Evolutionary conservation across 805 yeast species (phyloP), one percentile per base, ranked within the genome.

Genomic region (Candida montana): DNA sequence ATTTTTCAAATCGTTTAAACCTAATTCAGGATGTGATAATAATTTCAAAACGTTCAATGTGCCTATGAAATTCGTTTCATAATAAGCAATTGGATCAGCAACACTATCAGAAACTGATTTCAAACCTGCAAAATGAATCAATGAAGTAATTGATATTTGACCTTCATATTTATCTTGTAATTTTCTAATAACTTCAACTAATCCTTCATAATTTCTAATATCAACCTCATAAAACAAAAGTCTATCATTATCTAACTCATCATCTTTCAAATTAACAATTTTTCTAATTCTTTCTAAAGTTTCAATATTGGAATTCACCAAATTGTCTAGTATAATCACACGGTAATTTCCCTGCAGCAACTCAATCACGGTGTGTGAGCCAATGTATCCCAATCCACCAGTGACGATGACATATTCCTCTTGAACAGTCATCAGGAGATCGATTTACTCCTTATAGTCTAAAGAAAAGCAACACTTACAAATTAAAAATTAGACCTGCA

Each of bases 361-460:
- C 52, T 77, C 83, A 36, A 79, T 76, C 15, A 74, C 85, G 1
- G 91, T 81, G 58, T 85, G 93, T 9, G 91, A 81, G 20, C 93
- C 95, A 54, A 86, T 83, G 63, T 85, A 85, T 17, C 95, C 93
- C 21, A 91, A 86, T 36, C 95, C 95, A 34, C 95, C 95, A 18
- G 93, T 83, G 23, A 85, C 90, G 19, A 51, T 11, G 19, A 37
- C 20, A 19, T 17, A 37, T 11, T 37, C 34, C 11, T 37, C 31
- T 15, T 16, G 29, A 8, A 11, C 11, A 5, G 29, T 26, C 29
- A 26, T 26, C n/a, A 26, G 11, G 13, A 7, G 11, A 7, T 11
- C 15, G 11, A 6, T 13, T 21, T 6, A 9, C 24, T 21, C 13
- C 24, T 9, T 9, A n/a, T n/a, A n/a, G n/a, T n/a, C n/a, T n/a